Percentiles rank a stretch among this genome's conserved stretches.
These are phyloP conservation scores for Graphilbum sp. DNA, from an alignment of 2,329 filamentous ascomycete species.

Conservation along the genomic window DNA sequence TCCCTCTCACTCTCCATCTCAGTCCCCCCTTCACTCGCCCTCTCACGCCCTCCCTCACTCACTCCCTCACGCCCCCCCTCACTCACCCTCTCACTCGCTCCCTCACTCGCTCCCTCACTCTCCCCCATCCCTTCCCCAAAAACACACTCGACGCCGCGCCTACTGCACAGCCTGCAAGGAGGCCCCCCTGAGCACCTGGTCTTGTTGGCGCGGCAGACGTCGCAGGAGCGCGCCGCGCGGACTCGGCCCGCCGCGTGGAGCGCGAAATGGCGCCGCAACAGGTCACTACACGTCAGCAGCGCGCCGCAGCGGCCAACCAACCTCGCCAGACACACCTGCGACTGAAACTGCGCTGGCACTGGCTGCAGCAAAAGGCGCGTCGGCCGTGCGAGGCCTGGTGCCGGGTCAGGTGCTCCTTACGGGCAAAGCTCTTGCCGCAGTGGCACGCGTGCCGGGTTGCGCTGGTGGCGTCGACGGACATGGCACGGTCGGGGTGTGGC, in stretches of 20 bases:
- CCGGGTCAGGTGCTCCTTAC: slow-evolving; percentile 23
- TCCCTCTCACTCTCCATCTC: no score
- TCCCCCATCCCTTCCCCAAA: neutral
- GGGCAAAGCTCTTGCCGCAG: slow-evolving; percentile 22
- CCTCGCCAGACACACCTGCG: slow-evolving; percentile 16
- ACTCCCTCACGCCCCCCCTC: no score
- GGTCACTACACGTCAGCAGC: slow-evolving; percentile 8
- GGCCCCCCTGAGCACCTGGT: slow-evolving; percentile 18
- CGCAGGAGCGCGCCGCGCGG: slow-evolving; percentile 20
- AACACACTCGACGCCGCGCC: neutral
- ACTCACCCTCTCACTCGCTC: no score
- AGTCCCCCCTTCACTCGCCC: no score
- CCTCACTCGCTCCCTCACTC: no score
- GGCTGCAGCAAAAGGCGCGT: slow-evolving; percentile 17
- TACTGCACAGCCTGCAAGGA: neutral
- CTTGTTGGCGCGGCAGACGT: slow-evolving; percentile 27
- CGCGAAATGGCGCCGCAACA: slow-evolving; percentile 20
- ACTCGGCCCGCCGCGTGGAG: slow-evolving; percentile 17
- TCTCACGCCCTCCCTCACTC: no score
- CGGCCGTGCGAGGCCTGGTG: slow-evolving; percentile 23
- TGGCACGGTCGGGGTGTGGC: no score
- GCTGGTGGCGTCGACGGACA: neutral
- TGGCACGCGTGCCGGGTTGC: slow-evolving; percentile 18
- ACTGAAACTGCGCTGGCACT: slow-evolving; percentile 22
- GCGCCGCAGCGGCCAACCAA: neutral